phyloP scores from a whole-genome alignment of 2,329 filamentous ascomycete species.

The Aspergillus sp. region DNA sequence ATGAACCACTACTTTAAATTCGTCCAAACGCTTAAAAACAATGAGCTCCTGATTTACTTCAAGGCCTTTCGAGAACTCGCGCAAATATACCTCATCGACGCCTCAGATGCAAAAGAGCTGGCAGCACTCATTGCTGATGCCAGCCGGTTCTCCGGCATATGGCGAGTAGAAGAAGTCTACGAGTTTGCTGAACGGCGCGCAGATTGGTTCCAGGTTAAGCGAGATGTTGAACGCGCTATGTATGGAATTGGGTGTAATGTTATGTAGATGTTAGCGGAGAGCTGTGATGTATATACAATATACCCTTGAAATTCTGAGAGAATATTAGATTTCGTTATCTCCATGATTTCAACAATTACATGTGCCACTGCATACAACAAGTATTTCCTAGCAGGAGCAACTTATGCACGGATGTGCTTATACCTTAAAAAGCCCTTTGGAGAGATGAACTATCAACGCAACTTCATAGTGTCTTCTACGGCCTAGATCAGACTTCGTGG shows the following conservation, averaged over 20 bases:
- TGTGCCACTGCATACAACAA: not conserved
- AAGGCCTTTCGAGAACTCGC: conserved; percentile 86
- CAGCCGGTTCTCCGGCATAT: conserved; percentile 88
- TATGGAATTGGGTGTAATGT: conserved; percentile 87
- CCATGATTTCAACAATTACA: not conserved
- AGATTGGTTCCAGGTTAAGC: conserved; percentile 92
- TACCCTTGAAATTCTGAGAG: conserved; percentile 16
- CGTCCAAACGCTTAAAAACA: conserved; percentile 78
- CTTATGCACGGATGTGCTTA: not conserved
- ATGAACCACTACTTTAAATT: conserved; percentile 93
- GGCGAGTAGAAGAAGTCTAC: conserved; percentile 94
- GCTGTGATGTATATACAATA: conserved; percentile 26
- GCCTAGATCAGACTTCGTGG: not conserved
- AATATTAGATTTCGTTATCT: not conserved
- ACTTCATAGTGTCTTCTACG: not conserved
- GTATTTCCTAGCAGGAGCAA: not conserved
- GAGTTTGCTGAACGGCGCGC: conserved; percentile 93
- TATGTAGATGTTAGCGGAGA: conserved; percentile 64
- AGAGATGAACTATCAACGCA: not conserved
- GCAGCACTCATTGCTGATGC: conserved; percentile 92
- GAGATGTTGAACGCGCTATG: conserved; percentile 92
- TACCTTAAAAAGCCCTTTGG: not conserved
- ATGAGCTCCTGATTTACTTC: conserved; percentile 86
- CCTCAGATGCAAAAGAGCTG: conserved; percentile 87
- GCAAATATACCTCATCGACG: conserved; percentile 93